Evolutionary conservation across 768 basidiomycete species (phyloP).

Genomic region (Chalciporus sphaerocephalus): DNA sequence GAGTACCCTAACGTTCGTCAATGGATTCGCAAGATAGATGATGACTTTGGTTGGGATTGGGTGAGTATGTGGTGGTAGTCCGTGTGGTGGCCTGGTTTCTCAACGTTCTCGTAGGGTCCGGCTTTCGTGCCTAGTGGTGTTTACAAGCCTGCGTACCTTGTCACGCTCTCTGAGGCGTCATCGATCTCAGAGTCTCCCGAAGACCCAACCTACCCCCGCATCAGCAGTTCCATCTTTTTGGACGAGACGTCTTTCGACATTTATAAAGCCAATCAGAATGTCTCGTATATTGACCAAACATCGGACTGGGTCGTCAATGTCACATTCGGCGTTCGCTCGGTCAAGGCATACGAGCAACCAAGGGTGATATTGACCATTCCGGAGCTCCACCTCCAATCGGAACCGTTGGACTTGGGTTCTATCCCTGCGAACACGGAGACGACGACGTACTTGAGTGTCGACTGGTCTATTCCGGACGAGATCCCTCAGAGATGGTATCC

Average conservation of each 20-base stretch:
- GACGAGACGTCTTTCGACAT: constrained; percentile 54
- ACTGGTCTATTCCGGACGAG: constrained; percentile 44
- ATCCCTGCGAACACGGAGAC: constrained; percentile 20
- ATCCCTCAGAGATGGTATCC: constrained; percentile 52
- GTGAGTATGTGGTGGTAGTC: constrained; percentile 21
- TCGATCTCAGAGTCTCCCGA: constrained; percentile 20
- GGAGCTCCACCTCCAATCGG: constrained; percentile 42
- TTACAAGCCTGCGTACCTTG: constrained; percentile 51
- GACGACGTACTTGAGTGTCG: constrained; percentile 40
- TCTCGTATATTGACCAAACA: constrained; percentile 39
- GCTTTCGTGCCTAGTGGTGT: constrained; percentile 55
- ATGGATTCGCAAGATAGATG: constrained; percentile 48
- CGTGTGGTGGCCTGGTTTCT: background rate
- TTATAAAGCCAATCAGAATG: constrained; percentile 51
- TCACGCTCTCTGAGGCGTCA: constrained; percentile 34
- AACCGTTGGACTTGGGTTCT: constrained; percentile 20
- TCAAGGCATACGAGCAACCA: constrained; percentile 32
- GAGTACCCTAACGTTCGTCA: constrained; percentile 48
- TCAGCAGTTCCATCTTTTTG: constrained; percentile 37
- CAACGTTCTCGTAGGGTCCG: constrained; percentile 41
- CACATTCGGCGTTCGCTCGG: constrained; percentile 46
- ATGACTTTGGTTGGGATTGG: constrained; percentile 65
- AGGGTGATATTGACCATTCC: constrained; percentile 42
- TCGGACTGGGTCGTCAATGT: constrained; percentile 57
- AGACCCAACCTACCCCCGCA: constrained; percentile 21